Base-by-base conservation (phyloP, 331 rosid genomes). In the Prunus yedoensis region DNA sequence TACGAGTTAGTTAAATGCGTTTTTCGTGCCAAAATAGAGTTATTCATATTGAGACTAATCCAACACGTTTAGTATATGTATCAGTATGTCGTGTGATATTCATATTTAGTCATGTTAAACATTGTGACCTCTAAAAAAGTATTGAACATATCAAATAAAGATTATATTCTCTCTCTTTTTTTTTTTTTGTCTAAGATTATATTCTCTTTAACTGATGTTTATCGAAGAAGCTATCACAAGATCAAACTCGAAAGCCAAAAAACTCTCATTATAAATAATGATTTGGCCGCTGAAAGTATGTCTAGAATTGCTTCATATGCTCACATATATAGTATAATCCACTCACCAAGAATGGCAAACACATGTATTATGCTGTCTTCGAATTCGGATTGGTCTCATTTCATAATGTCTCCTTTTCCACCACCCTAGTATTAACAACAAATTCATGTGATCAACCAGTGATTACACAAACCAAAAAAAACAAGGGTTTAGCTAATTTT, bases 341-440 rank as follows among this genome's bases (percentile, higher is more conserved):
- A 84, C 85, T 68, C 78, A 71, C 53, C 47, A 62, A 35, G 75
- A 77, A 77, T 87, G 93, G 89, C 83, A 75, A 89, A 81, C 91
- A 81, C 77, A 18, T 12, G 68, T 18, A 83, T 85, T 27, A 85
- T 85, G 77, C 43, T 83, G 85, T 83, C 83, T 64, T 74, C 53
- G 57, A 58, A 70, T 75, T 67, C 50, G 73, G 56, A 32, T 67
- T 85, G 82, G 66, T 57, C 35, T 53, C 38, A 73, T 75, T 75
- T 77, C 79, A 73, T 32, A 71, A 67, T 78, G 86, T 66, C 79
- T 78, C 78, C 50, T 76, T 75, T 81, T 15, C 65, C 79, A 73
- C 85, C 85, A 69, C 78, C 61, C 79, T 64, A 81, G 71, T 70
- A 41, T 79, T 61, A 66, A 23, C 45, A 59, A 83, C 23, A 57